Evolutionary conservation across 2,329 filamentous ascomycete species (phyloP), one percentile per base, ranked within the genome.

Genomic region (Trichoderma harzianum): DNA sequence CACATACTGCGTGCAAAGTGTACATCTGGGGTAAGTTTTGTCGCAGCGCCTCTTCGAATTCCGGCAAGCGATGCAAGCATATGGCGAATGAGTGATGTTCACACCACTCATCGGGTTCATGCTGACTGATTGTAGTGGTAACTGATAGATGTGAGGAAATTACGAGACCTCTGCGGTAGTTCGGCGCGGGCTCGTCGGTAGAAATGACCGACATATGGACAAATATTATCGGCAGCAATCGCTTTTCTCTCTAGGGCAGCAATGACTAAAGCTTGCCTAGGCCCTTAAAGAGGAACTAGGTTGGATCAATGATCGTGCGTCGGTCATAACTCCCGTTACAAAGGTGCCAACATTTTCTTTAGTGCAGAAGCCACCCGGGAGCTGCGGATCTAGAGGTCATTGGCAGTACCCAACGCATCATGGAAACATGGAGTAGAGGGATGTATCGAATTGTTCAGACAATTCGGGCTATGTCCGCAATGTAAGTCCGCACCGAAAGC

Each of bases 1-100:
- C 36, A 70, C 71, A 28, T 58, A 72, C 71, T 70, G 71, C 7
- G 39, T 14, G 39, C 71, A 72, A 53, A 72, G 71, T 30, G 67
- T 57, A 30, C 71, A 72, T 51, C 60, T 66, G 6, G 71, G 71
- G 58, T 72, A 65, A 51, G 28, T 39, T 39, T 43, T 62, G 64
- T 70, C 71, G 36, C 71, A 72, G 6, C 53, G 66, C 6, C 71
- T 55, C 34, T 70, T 72, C 21, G 71, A 63, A 32, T 64, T n/a
- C 14, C 71, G 65, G 30, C 66, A 72, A 34, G 63, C 26, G 5
- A 66, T 34, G 43, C 43, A 66, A 26, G 63, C 43, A 30, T 66
- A 66, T 24, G 63, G 26, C 32, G 43, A 66, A 24, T 55, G 43
- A 7, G 63, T 53, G 14, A 53, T 18, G 26, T 24, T 36, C 26